These are phyloP conservation scores for Leucocoprinus leucothites DNA, from an alignment of 768 basidiomycete genomes.

Conservation along the genomic window DNA sequence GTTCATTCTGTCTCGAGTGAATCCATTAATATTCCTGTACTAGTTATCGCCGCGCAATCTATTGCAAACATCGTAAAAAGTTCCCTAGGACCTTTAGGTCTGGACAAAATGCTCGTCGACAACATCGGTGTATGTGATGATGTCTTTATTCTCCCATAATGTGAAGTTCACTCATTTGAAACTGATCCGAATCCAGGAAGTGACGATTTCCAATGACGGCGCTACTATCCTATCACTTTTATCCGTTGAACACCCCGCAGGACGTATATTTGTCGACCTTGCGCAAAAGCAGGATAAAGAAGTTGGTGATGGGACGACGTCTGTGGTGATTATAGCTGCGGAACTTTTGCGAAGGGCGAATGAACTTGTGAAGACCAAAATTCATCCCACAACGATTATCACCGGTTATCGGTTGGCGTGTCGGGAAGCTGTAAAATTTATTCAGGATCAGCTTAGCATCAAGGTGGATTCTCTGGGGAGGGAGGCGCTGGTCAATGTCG, in stretches of 20 bases:
- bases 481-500: constrained; percentile 91
- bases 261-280: constrained; percentile 95
- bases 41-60: constrained; percentile 92
- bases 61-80: constrained; percentile 98
- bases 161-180: neutral
- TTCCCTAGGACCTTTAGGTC: constrained; percentile 90
- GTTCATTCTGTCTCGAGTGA: constrained; percentile 11
- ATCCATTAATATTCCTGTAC: constrained; percentile 5
- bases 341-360: constrained; percentile 95
- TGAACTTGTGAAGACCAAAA: constrained; percentile 96
- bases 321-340: constrained; percentile 97
- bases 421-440: constrained; percentile 94
- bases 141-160: constrained; percentile 23
- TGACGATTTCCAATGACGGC: constrained; percentile 99
- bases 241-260: constrained; percentile 95
- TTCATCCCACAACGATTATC: constrained; percentile 99
- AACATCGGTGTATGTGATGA: constrained; percentile 77
- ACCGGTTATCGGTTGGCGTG: constrained; percentile 97
- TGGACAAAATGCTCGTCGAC: constrained; percentile 97
- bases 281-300: constrained; percentile 99
- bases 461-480: constrained; percentile 91
- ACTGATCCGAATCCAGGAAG: constrained; percentile 61
- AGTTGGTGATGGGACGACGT: constrained; percentile 98
- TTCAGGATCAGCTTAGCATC: constrained; percentile 95
- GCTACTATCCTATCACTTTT: constrained; percentile 96